Evolutionary conservation across 768 basidiomycete genomes (phyloP), one percentile per base, ranked within the genome.

Genomic region (Lactarius hatsudake): DNA sequence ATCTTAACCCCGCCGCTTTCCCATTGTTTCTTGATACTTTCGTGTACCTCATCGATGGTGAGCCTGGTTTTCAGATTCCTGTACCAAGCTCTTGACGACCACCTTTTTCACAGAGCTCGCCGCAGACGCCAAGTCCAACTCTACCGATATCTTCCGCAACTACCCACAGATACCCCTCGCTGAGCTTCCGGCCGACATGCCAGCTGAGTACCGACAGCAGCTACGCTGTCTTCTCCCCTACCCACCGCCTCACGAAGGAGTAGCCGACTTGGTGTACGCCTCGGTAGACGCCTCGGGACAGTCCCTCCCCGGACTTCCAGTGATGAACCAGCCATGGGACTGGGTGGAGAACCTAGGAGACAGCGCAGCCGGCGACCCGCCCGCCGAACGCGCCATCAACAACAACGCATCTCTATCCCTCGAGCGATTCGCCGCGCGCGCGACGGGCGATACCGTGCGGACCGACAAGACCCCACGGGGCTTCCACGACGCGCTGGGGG

Each of bases 261-360:
- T 90, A 5, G 74, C 81, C 10, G 81, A 88, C 67, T 83, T 94
- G 38, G 81, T 83, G 3, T 83, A 83, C 57, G 83, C 85, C 3
- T 81, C 86, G 66, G 82, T 81, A 32, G 89, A 91, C 69, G 55
- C 75, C 20, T 77, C 77, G 15, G 89, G 88, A 0, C 79, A 81
- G 20, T 66, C 85, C 5, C 73, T 85, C 3, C 78, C 80, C 66
- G 81, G 83, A 23, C 73, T 77, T 5, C 81, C 84, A 2, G 88
- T 93, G 20, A 79, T 84, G 64, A 90, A 92, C 75, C 84, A 86
- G 38, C 90, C 92, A 4, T 94, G 91, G 91, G 91, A 94, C 75
- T 93, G 91, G 91, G 85, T 87, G 8, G 91, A 94, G 75, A 85
- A 88, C 73, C 72, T 93, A 3, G 90, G 90, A 10, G 87, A 89